phyloP scores from a whole-genome alignment of 202 grass and related monocot genomes.

The Setaria italica region DNA sequence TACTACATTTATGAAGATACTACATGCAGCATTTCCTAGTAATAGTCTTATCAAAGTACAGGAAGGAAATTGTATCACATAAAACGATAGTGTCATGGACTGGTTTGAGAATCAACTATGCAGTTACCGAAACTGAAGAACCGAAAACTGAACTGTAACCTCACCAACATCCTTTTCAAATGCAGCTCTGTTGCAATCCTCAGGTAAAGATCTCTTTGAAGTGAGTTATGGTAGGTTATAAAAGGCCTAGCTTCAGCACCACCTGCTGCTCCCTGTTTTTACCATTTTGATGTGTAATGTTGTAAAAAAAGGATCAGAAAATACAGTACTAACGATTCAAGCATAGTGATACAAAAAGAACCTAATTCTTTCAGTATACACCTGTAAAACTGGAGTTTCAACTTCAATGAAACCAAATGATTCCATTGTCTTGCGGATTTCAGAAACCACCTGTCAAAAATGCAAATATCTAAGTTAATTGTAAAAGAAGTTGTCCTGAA shows the following conservation, averaged over 20 bases:
- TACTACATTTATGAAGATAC: conserved; percentile 28
- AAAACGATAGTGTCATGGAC: conserved; percentile 8
- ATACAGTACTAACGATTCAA: conserved; percentile 5
- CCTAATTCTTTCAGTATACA: conserved; percentile 27
- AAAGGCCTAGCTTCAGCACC: conserved; percentile 98
- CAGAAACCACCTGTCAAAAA: conserved; percentile 77
- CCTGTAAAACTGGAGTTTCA: conserved; percentile 99
- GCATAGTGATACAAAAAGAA: conserved; percentile 12
- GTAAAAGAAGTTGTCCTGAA: conserved; percentile 23
- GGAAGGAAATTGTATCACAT: conserved; percentile 18
- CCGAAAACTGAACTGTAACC: conserved; percentile 45
- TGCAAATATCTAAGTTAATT: conserved; percentile 32
- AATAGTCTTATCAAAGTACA: conserved; percentile 12
- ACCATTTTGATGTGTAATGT: conserved; percentile 29
- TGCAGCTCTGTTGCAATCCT: conserved; percentile 98
- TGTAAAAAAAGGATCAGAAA: conserved; percentile 7
- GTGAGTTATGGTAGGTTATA: conserved; percentile 96
- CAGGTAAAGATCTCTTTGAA: conserved; percentile 99
- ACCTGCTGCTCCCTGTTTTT: conserved; percentile 81
- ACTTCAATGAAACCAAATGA: conserved; percentile 99
- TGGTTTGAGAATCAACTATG: conserved; percentile 29
- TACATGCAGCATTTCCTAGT: conserved; percentile 16
- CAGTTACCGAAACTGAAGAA: conserved; percentile 14
- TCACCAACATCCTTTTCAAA: conserved; percentile 99
- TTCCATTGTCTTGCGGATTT: conserved; percentile 96